Conservation (phyloP, 495 filamentous ascomycete genomes). For the Hypoxylon fragiforme region DNA sequence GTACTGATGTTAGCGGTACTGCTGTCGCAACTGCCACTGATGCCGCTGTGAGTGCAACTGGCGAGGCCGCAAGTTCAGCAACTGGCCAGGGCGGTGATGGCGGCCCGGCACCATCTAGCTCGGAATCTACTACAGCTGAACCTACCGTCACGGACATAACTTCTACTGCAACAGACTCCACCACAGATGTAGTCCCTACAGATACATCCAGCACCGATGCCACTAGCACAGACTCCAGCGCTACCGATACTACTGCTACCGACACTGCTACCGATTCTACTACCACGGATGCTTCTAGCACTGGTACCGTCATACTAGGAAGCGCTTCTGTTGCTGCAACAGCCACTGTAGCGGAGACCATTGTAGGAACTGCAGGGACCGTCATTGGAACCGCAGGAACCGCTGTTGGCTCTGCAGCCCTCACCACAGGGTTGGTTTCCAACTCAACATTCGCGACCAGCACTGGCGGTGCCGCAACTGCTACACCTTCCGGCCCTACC, state of each 20-base stretch:
- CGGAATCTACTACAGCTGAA: neutral
- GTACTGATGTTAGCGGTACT: neutral
- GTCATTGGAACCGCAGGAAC: slow-evolving; percentile 2
- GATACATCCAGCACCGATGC: neutral
- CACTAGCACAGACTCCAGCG: too few relatives aligned
- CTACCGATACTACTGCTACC: neutral
- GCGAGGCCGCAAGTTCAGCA: too few relatives aligned
- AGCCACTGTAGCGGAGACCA: slow-evolving; percentile 5
- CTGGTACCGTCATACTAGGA: neutral
- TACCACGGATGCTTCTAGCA: neutral
- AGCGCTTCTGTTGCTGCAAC: neutral
- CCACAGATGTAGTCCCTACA: slow-evolving; percentile 6
- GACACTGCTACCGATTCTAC: neutral
- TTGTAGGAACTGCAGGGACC: slow-evolving; percentile 4
- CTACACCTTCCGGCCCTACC: slow-evolving; percentile 30
- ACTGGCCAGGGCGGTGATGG: neutral
- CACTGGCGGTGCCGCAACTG: slow-evolving; percentile 22
- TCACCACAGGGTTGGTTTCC: slow-evolving; percentile 2
- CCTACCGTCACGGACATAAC: neutral
- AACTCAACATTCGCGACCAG: slow-evolving; percentile 19
- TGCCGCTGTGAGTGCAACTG: neutral
- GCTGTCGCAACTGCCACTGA: neutral
- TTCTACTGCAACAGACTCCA: neutral
- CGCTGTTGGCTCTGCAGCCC: slow-evolving; percentile 6
- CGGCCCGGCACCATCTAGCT: neutral